Percentiles rank a stretch among this genome's conserved stretches.
Evolutionary conservation across 257 asterid genomes (phyloP).

Genomic region (Scutellaria minor): DNA sequence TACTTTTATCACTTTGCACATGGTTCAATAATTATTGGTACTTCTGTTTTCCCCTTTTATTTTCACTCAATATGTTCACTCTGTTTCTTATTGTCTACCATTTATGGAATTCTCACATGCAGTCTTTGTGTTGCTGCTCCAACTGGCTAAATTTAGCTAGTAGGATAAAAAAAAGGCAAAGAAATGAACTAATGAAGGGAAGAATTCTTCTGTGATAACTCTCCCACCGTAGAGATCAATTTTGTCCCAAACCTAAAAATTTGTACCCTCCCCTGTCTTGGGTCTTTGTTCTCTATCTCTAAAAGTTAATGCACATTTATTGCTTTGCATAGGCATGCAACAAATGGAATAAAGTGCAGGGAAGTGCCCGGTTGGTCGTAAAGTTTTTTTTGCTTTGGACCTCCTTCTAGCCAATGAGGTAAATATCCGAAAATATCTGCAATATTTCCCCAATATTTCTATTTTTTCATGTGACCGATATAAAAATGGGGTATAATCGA

Average conservation of each 20-base stretch:
- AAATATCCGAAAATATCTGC: too few species aligned
- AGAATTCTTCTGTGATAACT: not conserved
- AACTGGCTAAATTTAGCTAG: slow-evolving; percentile 8
- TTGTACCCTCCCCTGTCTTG: slow-evolving; percentile 13
- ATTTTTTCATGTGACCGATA: too few species aligned
- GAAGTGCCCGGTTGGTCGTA: slow-evolving; percentile 61
- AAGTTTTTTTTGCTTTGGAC: too few species aligned
- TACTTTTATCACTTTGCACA: too few species aligned
- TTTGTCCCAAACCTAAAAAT: slow-evolving; percentile 14
- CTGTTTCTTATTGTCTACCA: not conserved
- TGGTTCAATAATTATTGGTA: not conserved
- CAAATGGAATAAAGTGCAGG: slow-evolving; percentile 59
- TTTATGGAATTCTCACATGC: not conserved
- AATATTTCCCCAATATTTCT: too few species aligned
- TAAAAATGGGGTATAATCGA: too few species aligned
- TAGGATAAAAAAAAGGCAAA: not conserved
- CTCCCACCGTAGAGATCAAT: not conserved
- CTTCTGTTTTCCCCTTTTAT: too few species aligned
- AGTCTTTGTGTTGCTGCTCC: not conserved
- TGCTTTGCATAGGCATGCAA: slow-evolving; percentile 49
- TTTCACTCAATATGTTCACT: not conserved
- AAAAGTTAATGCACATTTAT: slow-evolving; percentile 23
- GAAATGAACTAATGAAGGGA: not conserved
- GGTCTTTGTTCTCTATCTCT: slow-evolving; percentile 8
- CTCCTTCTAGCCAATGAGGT: too few species aligned